Evolutionary conservation across 768 basidiomycete species (phyloP).

Genomic region (Tricholoma hemisulphureum): DNA sequence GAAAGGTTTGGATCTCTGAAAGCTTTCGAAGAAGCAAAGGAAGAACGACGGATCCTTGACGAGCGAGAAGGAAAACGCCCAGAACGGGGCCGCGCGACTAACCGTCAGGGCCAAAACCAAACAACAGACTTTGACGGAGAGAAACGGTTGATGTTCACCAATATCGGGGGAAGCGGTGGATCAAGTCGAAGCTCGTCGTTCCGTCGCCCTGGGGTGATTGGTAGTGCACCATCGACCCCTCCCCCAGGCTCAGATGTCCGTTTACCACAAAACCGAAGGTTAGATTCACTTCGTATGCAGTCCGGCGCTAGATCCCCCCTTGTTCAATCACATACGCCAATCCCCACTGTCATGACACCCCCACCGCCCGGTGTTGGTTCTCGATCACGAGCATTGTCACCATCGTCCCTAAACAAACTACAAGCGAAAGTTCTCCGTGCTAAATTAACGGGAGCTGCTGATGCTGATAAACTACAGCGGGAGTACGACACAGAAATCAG

Average conservation of each 20-base stretch:
- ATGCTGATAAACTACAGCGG: conserved; percentile 74
- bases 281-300: conserved; percentile 61
- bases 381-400: conserved; percentile 54
- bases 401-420: conserved; percentile 83
- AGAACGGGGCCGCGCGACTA: conserved; percentile 31
- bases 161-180: conserved; percentile 56
- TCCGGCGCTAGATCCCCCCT: conserved; percentile 61
- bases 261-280: conserved; percentile 45
- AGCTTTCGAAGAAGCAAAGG: conserved; percentile 85
- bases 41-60: conserved; percentile 83
- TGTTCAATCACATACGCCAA: conserved; percentile 71
- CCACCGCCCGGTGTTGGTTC: conserved; percentile 33
- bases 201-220: conserved; percentile 70
- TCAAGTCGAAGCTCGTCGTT: conserved; percentile 88
- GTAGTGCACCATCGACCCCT: conserved; percentile 60
- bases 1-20: conserved; percentile 86
- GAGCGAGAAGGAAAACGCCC: conserved; percentile 65
- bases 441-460: conserved; percentile 77
- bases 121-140: conserved; percentile 36
- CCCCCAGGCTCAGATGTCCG: conserved; percentile 44
- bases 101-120: conserved; percentile 28
- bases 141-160: conserved; percentile 67
- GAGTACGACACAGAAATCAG: conserved; percentile 78
- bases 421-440: conserved; percentile 93
- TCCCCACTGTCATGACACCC: conserved; percentile 90